Percentiles rank a stretch among this genome's conserved stretches.
These are phyloP conservation scores for Mesembryanthemum crystallinum DNA, from an alignment of 148 eudicot genomes.

Conservation along the genomic window DNA sequence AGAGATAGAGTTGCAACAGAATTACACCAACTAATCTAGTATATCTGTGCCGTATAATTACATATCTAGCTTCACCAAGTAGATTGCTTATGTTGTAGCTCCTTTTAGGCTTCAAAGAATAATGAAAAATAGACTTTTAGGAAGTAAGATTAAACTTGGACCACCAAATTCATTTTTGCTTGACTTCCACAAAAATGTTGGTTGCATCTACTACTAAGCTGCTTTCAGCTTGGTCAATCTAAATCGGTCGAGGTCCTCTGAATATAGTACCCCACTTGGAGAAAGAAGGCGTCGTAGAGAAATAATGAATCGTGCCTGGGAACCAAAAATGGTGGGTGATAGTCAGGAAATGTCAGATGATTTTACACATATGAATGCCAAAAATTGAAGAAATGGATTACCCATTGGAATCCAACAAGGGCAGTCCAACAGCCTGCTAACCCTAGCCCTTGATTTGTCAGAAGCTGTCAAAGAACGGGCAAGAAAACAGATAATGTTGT, in stretches of 20 bases:
- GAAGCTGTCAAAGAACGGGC: slow-evolving; percentile 33
- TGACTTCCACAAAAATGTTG: slow-evolving; percentile 1
- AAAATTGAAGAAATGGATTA: slow-evolving; percentile 20
- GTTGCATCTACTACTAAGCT: slow-evolving; percentile 33
- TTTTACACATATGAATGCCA: neutral
- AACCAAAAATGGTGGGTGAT: neutral
- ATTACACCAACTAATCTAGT: neutral
- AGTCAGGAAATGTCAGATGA: slow-evolving; percentile 1
- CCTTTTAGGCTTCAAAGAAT: slow-evolving; percentile 11
- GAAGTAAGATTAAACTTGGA: neutral
- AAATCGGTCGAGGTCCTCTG: slow-evolving; percentile 43
- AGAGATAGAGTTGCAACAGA: neutral
- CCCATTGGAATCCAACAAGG: slow-evolving; percentile 81
- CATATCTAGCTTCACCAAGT: slow-evolving; percentile 8
- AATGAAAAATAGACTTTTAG: neutral
- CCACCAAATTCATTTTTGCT: neutral
- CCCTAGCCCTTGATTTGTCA: slow-evolving; percentile 56
- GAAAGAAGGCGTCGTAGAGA: slow-evolving; percentile 60
- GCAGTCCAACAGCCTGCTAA: slow-evolving; percentile 63
- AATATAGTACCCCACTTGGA: slow-evolving; percentile 63
- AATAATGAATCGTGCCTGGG: slow-evolving; percentile 60
- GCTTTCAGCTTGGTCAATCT: slow-evolving; percentile 44
- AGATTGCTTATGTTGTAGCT: neutral
- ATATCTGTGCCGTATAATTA: neutral
- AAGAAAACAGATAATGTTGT: neutral